Evolutionary conservation across 1,284 basidiomycete genomes (phyloP).

Genomic region (Gomphus sp.): DNA sequence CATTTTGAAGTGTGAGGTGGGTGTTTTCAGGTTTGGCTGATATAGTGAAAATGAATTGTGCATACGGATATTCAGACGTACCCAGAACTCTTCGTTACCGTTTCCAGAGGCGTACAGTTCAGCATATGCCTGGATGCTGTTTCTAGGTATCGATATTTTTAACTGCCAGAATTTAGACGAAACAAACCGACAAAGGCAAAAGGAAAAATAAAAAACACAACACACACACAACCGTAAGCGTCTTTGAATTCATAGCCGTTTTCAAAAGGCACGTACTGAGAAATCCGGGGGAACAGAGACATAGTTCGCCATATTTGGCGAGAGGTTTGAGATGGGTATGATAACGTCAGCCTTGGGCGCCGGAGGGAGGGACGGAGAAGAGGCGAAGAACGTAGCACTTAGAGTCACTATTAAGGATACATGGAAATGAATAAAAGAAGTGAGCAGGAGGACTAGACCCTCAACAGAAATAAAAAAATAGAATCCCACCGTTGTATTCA

Average conservation of each 20-base stretch:
- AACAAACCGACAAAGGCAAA: too few relatives aligned
- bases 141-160: constrained; percentile 58
- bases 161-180: constrained; percentile 27
- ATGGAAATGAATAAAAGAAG: neutral
- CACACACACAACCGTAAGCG: neutral
- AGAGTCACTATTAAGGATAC: constrained; percentile 39
- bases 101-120: constrained; percentile 70
- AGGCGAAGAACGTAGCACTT: constrained; percentile 60
- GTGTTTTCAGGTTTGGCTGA: too few relatives aligned
- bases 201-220: neutral
- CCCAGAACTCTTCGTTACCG: constrained; percentile 71
- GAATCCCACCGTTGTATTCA: constrained; percentile 51
- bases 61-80: constrained; percentile 21
- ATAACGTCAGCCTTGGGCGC: constrained; percentile 54
- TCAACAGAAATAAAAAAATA: too few relatives aligned
- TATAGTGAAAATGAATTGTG: too few relatives aligned
- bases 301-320: constrained; percentile 43
- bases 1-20: too few relatives aligned
- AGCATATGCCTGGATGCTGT: constrained; percentile 58
- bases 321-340: constrained; percentile 56
- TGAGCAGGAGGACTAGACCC: neutral
- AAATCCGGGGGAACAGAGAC: constrained; percentile 66
- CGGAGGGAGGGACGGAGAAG: constrained; percentile 42
- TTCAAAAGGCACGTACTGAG: constrained; percentile 32
- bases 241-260: neutral